phyloP scores from a whole-genome alignment of 192 early-diverging fungal genomes.

The Coemansia interrupta region DNA sequence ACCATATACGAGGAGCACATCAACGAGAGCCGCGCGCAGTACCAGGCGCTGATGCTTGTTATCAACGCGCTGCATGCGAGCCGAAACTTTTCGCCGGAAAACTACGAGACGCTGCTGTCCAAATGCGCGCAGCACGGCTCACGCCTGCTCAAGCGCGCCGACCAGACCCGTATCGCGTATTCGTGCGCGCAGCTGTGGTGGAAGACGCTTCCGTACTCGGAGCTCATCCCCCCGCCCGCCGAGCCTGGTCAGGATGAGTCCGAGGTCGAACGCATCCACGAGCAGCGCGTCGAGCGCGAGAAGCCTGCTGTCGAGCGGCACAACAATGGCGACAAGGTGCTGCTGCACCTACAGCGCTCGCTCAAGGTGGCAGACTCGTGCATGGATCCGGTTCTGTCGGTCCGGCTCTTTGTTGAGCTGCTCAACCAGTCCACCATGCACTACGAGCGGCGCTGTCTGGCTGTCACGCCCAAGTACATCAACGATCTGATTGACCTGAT shows the following conservation, averaged over 20 bases:
- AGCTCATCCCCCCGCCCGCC: constrained; percentile 40
- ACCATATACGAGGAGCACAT: constrained; percentile 96
- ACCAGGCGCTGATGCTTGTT: constrained; percentile 82
- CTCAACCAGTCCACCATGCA: constrained; percentile 93
- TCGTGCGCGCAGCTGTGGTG: constrained; percentile 91
- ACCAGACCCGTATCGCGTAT: constrained; percentile 87
- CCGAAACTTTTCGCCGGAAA: constrained; percentile 78
- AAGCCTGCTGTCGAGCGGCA: constrained; percentile 61
- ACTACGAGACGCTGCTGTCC: constrained; percentile 92
- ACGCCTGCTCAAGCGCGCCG: constrained; percentile 87
- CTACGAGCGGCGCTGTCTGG: constrained; percentile 87
- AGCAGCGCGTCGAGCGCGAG: constrained; percentile 48
- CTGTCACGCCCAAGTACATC: constrained; percentile 89
- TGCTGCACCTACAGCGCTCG: constrained; percentile 90
- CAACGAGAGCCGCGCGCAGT: constrained; percentile 87
- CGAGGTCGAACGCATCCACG: constrained; percentile 32
- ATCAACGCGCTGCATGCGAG: constrained; percentile 82
- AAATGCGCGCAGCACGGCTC: constrained; percentile 88
- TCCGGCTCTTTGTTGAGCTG: constrained; percentile 96
- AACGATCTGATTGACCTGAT: constrained; percentile 94
- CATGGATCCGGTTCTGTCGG: constrained; percentile 84
- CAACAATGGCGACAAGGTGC: constrained; percentile 83
- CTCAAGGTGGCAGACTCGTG: constrained; percentile 92
- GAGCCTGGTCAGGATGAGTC: constrained; percentile 51
- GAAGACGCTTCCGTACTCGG: constrained; percentile 56